Percentiles rank a stretch among this genome's conserved stretches.
Conservation (phyloP, 2,329 filamentous ascomycete species). For the Alternaria incomplexa region DNA sequence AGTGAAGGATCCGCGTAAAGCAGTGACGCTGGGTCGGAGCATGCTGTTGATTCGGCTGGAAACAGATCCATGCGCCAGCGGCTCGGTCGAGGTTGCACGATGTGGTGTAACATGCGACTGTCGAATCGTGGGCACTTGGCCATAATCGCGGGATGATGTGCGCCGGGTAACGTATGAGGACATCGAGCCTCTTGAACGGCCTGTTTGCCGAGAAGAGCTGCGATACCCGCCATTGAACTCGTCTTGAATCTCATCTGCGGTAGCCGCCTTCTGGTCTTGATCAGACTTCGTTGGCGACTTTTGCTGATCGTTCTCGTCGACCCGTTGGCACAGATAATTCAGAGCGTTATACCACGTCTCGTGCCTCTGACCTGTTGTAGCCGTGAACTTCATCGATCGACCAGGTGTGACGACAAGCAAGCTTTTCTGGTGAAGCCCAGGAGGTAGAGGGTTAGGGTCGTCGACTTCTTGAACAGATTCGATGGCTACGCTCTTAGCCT, state of each 20-base stretch:
- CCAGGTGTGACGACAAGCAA: conserved; percentile 88
- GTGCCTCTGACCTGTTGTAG: conserved; percentile 89
- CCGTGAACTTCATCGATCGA: conserved; percentile 90
- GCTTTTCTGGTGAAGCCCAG: conserved; percentile 92
- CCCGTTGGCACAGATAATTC: conserved; percentile 87
- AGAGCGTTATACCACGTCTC: conserved; percentile 99
- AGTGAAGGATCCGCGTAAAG: conserved; percentile 58
- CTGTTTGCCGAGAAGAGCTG: conserved; percentile 60
- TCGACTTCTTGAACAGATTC: conserved; percentile 90
- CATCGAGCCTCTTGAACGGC: conserved; percentile 65
- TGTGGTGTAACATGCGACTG: conserved; percentile 46
- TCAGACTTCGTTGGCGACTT: conserved; percentile 7
- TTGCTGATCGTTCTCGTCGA: conserved; percentile 54
- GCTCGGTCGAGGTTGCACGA: conserved; percentile 42
- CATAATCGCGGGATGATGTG: conserved; percentile 45
- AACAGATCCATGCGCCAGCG: conserved; percentile 48
- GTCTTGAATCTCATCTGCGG: conserved; percentile 61
- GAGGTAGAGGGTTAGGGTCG: conserved; percentile 94
- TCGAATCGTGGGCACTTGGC: conserved; percentile 55
- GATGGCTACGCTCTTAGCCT: conserved; percentile 89
- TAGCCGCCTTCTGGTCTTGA: conserved; percentile 61
- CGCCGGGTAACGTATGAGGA: conserved; percentile 78
- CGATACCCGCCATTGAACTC: conserved; percentile 78
- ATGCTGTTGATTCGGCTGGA: conserved; percentile 55
- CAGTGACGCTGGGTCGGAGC: conserved; percentile 49